Evolutionary conservation across 805 yeast genomes (phyloP).

Genomic region (Zygoascus flipseniorum): DNA sequence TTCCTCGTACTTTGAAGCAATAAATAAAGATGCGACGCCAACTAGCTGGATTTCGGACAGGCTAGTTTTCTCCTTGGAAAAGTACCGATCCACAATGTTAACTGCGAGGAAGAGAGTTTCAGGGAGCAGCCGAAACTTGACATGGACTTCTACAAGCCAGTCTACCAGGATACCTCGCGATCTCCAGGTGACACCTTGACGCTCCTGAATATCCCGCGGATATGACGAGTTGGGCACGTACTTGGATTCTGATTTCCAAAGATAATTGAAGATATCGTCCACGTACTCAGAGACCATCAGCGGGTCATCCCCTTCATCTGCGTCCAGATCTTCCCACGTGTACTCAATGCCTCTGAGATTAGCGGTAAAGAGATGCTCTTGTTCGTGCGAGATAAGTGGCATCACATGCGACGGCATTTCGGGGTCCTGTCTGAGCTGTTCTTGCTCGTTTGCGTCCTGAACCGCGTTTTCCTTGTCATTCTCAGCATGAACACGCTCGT

Average conservation of each 20-base stretch:
- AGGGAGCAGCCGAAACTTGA: conserved; percentile 71
- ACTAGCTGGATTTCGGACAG: conserved; percentile 74
- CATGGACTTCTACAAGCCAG: conserved; percentile 88
- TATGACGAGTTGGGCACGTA: conserved; percentile 58
- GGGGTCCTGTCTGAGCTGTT: background rate
- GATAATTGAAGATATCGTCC: conserved; percentile 72
- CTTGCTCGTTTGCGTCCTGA: background rate
- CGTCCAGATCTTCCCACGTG: conserved; percentile 27
- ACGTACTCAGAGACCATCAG: conserved; percentile 92
- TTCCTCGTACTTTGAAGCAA: conserved; percentile 92
- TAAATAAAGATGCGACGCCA: conserved; percentile 77
- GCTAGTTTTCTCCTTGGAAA: conserved; percentile 64
- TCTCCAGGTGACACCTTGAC: conserved; percentile 50
- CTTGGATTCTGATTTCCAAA: conserved; percentile 60
- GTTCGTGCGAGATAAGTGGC: background rate
- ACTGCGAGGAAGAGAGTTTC: conserved; percentile 80
- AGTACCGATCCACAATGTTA: conserved; percentile 79
- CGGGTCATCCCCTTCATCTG: conserved; percentile 34
- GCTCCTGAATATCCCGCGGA: conserved; percentile 49
- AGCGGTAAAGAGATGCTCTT: background rate
- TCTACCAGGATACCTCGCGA: conserved; percentile 86
- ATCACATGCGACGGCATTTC: no score
- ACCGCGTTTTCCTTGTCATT: background rate
- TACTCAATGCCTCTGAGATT: background rate
- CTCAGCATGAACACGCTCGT: background rate